Evolutionary conservation across 2,329 filamentous ascomycete species (phyloP).

Genomic region (Colletotrichum sp.): DNA sequence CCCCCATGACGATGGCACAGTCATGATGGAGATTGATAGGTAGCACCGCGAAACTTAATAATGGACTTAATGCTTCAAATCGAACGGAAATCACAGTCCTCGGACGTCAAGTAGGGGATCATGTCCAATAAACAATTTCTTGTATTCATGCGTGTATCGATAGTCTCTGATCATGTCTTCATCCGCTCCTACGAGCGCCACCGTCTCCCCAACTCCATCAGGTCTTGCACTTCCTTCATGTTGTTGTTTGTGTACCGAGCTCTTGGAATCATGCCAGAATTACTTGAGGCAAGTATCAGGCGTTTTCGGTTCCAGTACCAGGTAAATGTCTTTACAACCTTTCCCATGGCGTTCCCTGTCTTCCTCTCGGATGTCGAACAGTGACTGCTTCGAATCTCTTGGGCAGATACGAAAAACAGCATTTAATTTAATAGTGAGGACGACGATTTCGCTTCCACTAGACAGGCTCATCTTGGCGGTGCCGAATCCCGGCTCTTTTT

Average conservation of each 20-base stretch:
- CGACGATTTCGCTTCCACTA: accelerated
- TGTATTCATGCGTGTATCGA: not conserved
- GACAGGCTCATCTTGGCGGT: accelerated
- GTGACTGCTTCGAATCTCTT: accelerated
- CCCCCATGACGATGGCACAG: not conserved
- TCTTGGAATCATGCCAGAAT: accelerated
- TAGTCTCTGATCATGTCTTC: not conserved
- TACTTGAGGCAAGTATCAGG: not conserved
- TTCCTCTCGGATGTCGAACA: too few species aligned
- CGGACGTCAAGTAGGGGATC: not conserved
- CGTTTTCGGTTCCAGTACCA: not conserved
- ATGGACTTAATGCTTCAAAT: not conserved
- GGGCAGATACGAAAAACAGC: too few species aligned
- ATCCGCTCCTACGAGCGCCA: accelerated
- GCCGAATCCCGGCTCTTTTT: too few species aligned
- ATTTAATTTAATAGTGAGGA: too few species aligned
- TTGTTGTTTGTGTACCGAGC: accelerated
- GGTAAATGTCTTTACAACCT: too few species aligned
- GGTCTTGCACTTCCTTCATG: accelerated
- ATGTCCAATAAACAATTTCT: accelerated
- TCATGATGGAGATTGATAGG: not conserved
- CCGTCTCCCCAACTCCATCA: accelerated
- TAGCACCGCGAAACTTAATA: accelerated
- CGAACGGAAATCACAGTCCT: not conserved
- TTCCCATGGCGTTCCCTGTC: too few species aligned